Percentiles rank a stretch among this genome's conserved stretches.
Conservation (phyloP, 371 early-diverging fungal genomes). For the Syncephalis fuscata region DNA sequence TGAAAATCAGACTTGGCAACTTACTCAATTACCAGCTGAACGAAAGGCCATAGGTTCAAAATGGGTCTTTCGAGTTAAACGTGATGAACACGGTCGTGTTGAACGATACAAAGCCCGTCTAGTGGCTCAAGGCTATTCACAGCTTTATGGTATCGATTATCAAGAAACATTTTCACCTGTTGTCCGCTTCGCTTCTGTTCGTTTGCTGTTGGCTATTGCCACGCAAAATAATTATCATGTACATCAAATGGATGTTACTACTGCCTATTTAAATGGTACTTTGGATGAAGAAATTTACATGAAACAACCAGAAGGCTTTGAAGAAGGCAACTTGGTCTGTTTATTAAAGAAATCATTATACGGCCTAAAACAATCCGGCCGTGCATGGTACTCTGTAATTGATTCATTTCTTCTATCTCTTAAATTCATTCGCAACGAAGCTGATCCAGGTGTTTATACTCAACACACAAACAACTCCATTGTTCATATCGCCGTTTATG, state of each 20-base stretch:
- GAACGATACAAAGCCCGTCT: slow-evolving; percentile 13
- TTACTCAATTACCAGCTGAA: slow-evolving; percentile 1
- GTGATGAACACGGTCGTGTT: slow-evolving; percentile 10
- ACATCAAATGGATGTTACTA: slow-evolving; percentile 1
- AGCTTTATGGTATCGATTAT: neutral
- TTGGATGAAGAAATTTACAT: slow-evolving; percentile 7
- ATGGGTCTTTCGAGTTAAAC: slow-evolving; percentile 17
- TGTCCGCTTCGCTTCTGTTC: neutral
- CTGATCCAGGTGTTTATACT: neutral
- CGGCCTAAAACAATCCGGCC: neutral
- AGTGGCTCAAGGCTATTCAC: too few species aligned
- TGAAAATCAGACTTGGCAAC: slow-evolving; percentile 4
- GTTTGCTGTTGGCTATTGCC: neutral
- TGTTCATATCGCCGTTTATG: neutral
- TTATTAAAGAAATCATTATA: neutral
- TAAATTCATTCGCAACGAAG: neutral
- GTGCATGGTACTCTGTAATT: neutral
- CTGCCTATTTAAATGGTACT: slow-evolving; percentile 5
- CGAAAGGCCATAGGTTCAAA: slow-evolving; percentile 7
- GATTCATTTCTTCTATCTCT: neutral
- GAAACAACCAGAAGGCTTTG: slow-evolving; percentile 5
- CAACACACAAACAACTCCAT: neutral
- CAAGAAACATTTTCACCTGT: slow-evolving; percentile 12
- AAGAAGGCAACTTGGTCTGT: neutral
- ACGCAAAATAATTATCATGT: neutral